A percentile compares a stretch with the other conserved stretches of the same genome.
phyloP scores from a whole-genome alignment of 805 yeast species.

The Brettanomyces nanus region DNA sequence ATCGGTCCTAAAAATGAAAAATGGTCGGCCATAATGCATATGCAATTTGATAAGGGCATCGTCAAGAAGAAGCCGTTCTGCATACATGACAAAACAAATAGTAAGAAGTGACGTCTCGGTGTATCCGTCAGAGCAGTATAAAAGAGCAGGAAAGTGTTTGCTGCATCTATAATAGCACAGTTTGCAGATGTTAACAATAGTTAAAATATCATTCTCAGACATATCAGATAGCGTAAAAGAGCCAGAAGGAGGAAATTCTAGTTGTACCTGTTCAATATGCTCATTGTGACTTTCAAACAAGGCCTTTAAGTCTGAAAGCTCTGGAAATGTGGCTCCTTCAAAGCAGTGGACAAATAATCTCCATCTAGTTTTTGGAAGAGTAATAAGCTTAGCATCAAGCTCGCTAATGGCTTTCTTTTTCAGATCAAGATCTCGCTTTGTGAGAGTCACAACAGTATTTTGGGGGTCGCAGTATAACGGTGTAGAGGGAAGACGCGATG shows the following conservation, averaged over 20 bases:
- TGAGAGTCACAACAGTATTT: constrained; percentile 41
- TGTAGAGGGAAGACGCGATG: constrained; percentile 4
- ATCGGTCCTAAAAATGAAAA: constrained; percentile 75
- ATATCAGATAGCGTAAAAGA: constrained; percentile 70
- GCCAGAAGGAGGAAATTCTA: constrained; percentile 72
- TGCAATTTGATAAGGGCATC: constrained; percentile 65
- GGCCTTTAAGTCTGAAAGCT: constrained; percentile 27
- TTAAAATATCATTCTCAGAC: constrained; percentile 49
- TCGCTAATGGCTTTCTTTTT: constrained; percentile 7
- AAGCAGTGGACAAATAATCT: constrained; percentile 48
- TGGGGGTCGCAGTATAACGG: constrained; percentile 42
- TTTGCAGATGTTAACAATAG: constrained; percentile 65
- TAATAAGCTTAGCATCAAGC: constrained; percentile 29
- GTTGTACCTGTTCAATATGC: constrained; percentile 17
- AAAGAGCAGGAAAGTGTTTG: constrained; percentile 36
- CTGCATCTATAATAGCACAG: constrained; percentile 41
- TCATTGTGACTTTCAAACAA: constrained; percentile 13
- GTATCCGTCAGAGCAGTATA: constrained; percentile 86
- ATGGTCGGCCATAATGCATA: constrained; percentile 60
- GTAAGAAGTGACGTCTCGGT: constrained; percentile 80
- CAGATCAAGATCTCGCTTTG: constrained; percentile 12
- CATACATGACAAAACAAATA: constrained; percentile 62
- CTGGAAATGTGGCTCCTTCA: constrained; percentile 51
- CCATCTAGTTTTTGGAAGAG: constrained; percentile 49
- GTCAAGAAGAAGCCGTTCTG: constrained; percentile 50